These are phyloP conservation scores for Porodaedalea pini DNA, from an alignment of 1,284 basidiomycete species.

Conservation along the genomic window DNA sequence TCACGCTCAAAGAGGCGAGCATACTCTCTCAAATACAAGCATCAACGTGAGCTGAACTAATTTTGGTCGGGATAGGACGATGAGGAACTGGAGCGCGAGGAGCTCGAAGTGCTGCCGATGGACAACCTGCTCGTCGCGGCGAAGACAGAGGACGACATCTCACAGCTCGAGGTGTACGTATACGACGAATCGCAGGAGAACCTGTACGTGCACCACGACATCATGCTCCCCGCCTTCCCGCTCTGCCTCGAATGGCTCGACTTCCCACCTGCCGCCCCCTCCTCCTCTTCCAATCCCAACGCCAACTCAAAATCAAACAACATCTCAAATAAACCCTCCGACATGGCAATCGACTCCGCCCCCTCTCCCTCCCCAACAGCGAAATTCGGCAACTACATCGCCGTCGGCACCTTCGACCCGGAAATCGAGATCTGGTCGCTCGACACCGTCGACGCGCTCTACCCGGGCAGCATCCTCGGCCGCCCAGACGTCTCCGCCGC, in stretches of 20 bases:
- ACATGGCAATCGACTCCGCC: slow-evolving; percentile 18
- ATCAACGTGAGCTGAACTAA: not conserved
- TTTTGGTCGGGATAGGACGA: slow-evolving; percentile 48
- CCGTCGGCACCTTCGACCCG: slow-evolving; percentile 95
- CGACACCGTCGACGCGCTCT: slow-evolving; percentile 91
- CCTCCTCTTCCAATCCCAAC: slow-evolving; percentile 32
- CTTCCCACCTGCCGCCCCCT: slow-evolving; percentile 65
- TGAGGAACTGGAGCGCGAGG: slow-evolving; percentile 82
- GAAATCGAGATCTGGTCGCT: slow-evolving; percentile 99
- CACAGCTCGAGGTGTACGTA: slow-evolving; percentile 92
- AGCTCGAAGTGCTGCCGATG: slow-evolving; percentile 84
- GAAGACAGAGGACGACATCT: slow-evolving; percentile 96
- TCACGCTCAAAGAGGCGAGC: slow-evolving; percentile 89
- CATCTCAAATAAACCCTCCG: not conserved
- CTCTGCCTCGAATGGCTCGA: slow-evolving; percentile 99
- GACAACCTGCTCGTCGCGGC: slow-evolving; percentile 93
- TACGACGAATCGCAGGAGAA: slow-evolving; percentile 92
- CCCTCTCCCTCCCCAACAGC: slow-evolving; percentile 35
- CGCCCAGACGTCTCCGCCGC: slow-evolving; percentile 81
- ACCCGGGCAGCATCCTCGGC: slow-evolving; percentile 90
- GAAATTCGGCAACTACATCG: slow-evolving; percentile 84
- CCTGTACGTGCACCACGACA: slow-evolving; percentile 95
- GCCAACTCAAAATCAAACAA: not conserved
- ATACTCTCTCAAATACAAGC: not conserved
- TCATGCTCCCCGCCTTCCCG: slow-evolving; percentile 96